Evolutionary conservation across 257 asterid genomes (phyloP).

Genomic region (Linaria vulgaris): DNA sequence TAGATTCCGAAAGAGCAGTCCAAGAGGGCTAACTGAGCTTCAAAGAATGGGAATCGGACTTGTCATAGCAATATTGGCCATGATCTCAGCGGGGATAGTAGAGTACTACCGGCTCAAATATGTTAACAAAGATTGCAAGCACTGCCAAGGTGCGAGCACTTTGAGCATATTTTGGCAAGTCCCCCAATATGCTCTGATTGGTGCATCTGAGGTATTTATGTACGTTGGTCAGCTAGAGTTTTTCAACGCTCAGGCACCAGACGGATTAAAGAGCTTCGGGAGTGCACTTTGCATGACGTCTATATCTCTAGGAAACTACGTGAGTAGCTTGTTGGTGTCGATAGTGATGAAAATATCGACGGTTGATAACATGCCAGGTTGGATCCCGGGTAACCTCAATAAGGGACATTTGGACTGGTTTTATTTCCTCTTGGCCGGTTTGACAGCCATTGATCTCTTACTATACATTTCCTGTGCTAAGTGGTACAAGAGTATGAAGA

Average conservation of each 20-base stretch:
- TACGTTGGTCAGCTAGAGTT: conserved; percentile 37
- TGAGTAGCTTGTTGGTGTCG: conserved; percentile 30
- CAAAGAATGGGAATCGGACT: conserved; percentile 40
- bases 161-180: conserved; percentile 36
- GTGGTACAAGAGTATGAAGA: conserved; percentile 19
- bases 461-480: conserved; percentile 24
- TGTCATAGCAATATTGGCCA: conserved; percentile 30
- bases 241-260: conserved; percentile 36
- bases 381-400: conserved; percentile 33
- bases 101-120: conserved; percentile 24
- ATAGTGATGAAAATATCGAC: conserved; percentile 17
- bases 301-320: conserved; percentile 34
- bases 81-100: conserved; percentile 31
- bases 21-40: conserved; percentile 29
- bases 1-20: conserved; percentile 7
- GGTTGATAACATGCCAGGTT: conserved; percentile 20
- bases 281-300: conserved; percentile 39
- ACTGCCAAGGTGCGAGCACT: conserved; percentile 11
- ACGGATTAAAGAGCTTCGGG: conserved; percentile 37
- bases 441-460: conserved; percentile 22
- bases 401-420: conserved; percentile 30
- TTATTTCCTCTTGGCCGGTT: conserved; percentile 23
- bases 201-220: conserved; percentile 38
- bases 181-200: conserved; percentile 32
- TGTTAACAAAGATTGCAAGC: not conserved